Conservation (phyloP, 352 stramenopile genomes). For the Globisporangium mamillatum region DNA sequence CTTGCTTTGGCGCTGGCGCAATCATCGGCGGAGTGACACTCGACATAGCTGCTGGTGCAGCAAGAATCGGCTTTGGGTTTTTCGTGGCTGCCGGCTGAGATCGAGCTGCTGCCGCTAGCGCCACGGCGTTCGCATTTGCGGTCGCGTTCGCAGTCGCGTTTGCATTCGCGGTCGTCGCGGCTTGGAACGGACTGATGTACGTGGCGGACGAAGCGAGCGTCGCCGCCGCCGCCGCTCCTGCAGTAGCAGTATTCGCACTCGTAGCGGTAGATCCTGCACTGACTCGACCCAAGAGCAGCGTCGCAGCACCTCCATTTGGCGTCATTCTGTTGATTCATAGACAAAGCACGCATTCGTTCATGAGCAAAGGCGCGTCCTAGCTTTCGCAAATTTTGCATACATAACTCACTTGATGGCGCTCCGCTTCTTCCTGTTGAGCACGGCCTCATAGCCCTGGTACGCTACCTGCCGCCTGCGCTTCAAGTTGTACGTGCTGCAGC, state of each 20-base stretch:
- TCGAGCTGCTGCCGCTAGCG: not conserved
- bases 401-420: constrained; percentile 16
- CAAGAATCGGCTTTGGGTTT: constrained; percentile 25
- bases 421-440: constrained; percentile 75
- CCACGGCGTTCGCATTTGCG: not conserved
- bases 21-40: constrained; percentile 20
- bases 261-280: not conserved
- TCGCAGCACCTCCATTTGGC: constrained; percentile 11
- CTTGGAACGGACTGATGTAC: constrained; percentile 9
- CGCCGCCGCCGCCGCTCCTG: not conserved
- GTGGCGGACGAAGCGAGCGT: not conserved
- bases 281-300: constrained; percentile 11
- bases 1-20: constrained; percentile 16
- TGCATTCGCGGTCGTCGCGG: not conserved
- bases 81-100: constrained; percentile 20
- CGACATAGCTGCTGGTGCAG: constrained; percentile 16
- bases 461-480: constrained; percentile 61
- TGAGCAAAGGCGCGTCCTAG: not conserved
- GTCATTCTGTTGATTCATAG: constrained; percentile 5
- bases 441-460: constrained; percentile 69
- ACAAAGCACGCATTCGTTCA: not conserved
- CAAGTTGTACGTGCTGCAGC: constrained; percentile 54
- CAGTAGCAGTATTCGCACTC: not conserved
- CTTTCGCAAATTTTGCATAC: not conserved
- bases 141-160: not conserved